These are phyloP conservation scores for Capsaspora owczarzaki DNA, from an alignment of 78 protist species.

Conservation along the genomic window DNA sequence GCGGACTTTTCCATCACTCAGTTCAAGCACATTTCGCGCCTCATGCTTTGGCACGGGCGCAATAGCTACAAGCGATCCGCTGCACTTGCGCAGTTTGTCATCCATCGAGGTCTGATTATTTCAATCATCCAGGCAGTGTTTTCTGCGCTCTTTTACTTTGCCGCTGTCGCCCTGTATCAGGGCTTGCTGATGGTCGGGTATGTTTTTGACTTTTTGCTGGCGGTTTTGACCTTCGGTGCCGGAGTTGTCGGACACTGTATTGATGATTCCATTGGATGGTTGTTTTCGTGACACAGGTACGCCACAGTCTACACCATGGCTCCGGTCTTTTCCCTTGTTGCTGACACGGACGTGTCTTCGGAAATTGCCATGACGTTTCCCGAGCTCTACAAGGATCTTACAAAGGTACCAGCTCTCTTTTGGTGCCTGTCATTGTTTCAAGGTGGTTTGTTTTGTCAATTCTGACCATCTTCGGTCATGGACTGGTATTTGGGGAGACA, in stretches of 20 bases:
- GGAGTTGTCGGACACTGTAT: too few species aligned
- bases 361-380: constrained; percentile 71
- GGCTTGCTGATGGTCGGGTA: constrained; percentile 55
- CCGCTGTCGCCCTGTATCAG: constrained; percentile 82
- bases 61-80: constrained; percentile 57
- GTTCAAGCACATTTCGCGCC: constrained; percentile 67
- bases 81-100: constrained; percentile 68
- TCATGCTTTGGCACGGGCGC: constrained; percentile 68
- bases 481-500: background rate
- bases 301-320: constrained; percentile 87
- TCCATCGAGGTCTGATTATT: constrained; percentile 97
- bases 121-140: constrained; percentile 89
- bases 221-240: too few species aligned
- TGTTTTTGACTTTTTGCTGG: background rate
- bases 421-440: background rate
- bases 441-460: background rate
- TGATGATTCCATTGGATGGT: too few species aligned
- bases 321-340: constrained; percentile 89
- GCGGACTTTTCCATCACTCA: constrained; percentile 90
- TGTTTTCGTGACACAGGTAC: too few species aligned
- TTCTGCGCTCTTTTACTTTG: constrained; percentile 82
- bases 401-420: constrained; percentile 44
- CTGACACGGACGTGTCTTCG: constrained; percentile 75
- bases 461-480: background rate
- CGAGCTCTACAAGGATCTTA: constrained; percentile 87